Evolutionary conservation across 768 basidiomycete genomes (phyloP).

Genomic region (Candolleomyces efflorescens): DNA sequence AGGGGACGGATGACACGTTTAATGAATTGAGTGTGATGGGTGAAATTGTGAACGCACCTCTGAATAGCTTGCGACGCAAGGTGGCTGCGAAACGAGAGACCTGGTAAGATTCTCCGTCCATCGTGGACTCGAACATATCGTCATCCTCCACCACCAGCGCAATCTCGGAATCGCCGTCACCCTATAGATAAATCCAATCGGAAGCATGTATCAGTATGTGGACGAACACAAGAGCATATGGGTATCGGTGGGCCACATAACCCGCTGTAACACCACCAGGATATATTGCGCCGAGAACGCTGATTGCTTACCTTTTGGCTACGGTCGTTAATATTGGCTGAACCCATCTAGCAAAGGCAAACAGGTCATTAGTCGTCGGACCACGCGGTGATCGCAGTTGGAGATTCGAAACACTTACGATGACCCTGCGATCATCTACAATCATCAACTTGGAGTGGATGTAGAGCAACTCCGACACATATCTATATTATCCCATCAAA

Average conservation of each 20-base stretch:
- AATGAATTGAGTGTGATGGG: too few species aligned
- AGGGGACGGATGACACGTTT: slow-evolving; percentile 8
- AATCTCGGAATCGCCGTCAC: slow-evolving; percentile 94
- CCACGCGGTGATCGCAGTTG: not conserved
- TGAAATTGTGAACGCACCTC: slow-evolving; percentile 40
- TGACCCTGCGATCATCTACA: slow-evolving; percentile 86
- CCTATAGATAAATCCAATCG: slow-evolving; percentile 33
- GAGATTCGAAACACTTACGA: slow-evolving; percentile 46
- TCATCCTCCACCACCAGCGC: slow-evolving; percentile 88
- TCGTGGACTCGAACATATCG: slow-evolving; percentile 67
- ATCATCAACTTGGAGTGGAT: slow-evolving; percentile 93
- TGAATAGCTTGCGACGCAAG: slow-evolving; percentile 78
- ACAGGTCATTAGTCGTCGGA: not conserved
- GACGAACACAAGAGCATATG: too few species aligned
- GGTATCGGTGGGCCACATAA: not conserved
- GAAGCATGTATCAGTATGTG: too few species aligned
- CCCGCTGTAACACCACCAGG: not conserved
- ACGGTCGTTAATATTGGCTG: slow-evolving; percentile 89
- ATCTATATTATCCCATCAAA: slow-evolving; percentile 48
- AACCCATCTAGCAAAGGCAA: slow-evolving; percentile 63
- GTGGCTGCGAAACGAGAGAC: slow-evolving; percentile 81
- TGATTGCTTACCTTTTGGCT: slow-evolving; percentile 56
- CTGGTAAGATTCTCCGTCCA: slow-evolving; percentile 73
- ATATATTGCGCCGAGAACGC: not conserved
- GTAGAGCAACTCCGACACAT: slow-evolving; percentile 76